These are phyloP conservation scores for Diaporthe sp. DNA, from an alignment of 2,329 filamentous ascomycete species.

Conservation along the genomic window DNA sequence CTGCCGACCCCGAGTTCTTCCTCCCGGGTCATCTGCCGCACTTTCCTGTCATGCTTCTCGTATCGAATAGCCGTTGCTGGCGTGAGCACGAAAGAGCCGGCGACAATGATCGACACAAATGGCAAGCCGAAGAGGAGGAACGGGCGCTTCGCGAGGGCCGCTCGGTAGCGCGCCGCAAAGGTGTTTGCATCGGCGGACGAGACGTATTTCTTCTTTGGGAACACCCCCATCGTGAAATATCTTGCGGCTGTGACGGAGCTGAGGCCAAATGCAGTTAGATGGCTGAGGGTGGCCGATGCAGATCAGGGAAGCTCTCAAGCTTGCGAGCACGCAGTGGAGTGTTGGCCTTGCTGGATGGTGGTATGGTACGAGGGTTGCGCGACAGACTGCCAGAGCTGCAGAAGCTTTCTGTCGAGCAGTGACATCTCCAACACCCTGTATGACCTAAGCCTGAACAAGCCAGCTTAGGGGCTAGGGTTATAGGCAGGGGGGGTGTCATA, in stretches of 20 bases:
- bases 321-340: background rate
- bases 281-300: background rate
- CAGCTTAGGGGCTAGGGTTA: slow-evolving; percentile 17
- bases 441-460: slow-evolving; percentile 17
- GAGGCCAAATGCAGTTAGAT: background rate
- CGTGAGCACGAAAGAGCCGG: slow-evolving; percentile 93
- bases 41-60: slow-evolving; percentile 91
- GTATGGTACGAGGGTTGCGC: background rate
- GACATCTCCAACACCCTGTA: background rate
- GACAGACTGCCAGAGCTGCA: background rate
- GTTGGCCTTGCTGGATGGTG: background rate
- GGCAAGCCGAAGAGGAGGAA: slow-evolving; percentile 95
- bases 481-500: slow-evolving; percentile 17
- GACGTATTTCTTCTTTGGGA: slow-evolving; percentile 80
- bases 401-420: background rate
- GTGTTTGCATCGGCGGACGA: slow-evolving; percentile 74
- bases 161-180: slow-evolving; percentile 83
- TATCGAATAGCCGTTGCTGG: slow-evolving; percentile 95
- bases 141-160: slow-evolving; percentile 80
- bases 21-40: slow-evolving; percentile 85
- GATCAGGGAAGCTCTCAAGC: background rate
- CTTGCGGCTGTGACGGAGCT: background rate
- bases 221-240: slow-evolving; percentile 67
- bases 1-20: slow-evolving; percentile 88
- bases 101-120: slow-evolving; percentile 90